Percentiles rank a stretch among this genome's conserved stretches.
Conservation (phyloP, 768 basidiomycete genomes). For the Stropharia rugosoannulata region DNA sequence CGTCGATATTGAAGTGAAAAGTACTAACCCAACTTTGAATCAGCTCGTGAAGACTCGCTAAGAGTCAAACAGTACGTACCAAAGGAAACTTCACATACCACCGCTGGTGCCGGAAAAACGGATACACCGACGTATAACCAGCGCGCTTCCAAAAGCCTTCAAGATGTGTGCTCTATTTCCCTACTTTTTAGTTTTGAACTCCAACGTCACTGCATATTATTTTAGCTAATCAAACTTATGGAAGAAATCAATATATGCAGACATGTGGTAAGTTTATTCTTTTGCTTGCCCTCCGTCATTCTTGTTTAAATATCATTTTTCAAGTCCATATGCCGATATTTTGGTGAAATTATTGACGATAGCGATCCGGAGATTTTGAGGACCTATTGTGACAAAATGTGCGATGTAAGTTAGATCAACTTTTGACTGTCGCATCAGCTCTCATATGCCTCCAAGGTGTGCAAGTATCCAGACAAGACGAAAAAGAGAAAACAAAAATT, state of each 20-base stretch:
- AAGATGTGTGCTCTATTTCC: slow-evolving; percentile 42
- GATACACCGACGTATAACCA: slow-evolving; percentile 63
- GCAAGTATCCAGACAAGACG: slow-evolving; percentile 75
- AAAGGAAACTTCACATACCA: slow-evolving; percentile 38
- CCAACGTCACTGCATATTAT: not conserved
- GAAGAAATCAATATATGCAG: slow-evolving; percentile 63
- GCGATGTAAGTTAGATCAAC: slow-evolving; percentile 55
- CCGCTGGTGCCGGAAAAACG: slow-evolving; percentile 36
- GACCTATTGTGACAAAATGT: slow-evolving; percentile 72
- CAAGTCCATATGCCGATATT: slow-evolving; percentile 77
- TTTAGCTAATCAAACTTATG: slow-evolving; percentile 44
- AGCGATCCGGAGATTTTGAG: slow-evolving; percentile 41
- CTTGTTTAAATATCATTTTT: not conserved
- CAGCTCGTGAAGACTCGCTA: slow-evolving; percentile 76
- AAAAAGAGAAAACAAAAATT: slow-evolving; percentile 48
- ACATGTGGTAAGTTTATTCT: slow-evolving; percentile 56
- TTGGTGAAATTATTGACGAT: slow-evolving; percentile 66
- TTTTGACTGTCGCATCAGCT: not conserved
- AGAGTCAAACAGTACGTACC: slow-evolving; percentile 54
- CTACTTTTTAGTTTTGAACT: not conserved
- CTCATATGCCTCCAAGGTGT: slow-evolving; percentile 46
- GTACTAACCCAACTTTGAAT: not conserved
- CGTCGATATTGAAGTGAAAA: not conserved
- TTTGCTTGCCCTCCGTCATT: not conserved
- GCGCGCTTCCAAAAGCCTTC: slow-evolving; percentile 62